Conservation (phyloP, 192 early-diverging fungal species). For the Coemansia umbellata region DNA sequence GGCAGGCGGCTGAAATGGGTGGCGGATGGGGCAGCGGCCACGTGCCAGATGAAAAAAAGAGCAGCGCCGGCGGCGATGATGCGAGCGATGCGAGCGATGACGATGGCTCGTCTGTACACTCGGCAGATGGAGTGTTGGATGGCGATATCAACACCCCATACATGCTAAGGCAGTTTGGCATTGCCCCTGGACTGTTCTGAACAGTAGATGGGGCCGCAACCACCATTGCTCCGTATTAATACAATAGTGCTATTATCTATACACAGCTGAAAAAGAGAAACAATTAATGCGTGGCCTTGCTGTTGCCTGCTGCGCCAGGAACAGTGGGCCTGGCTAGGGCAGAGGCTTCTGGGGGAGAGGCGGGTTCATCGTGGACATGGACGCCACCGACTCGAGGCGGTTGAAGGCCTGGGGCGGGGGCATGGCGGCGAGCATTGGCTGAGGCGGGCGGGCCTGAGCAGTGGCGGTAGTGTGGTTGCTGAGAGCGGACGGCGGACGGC, state of each 20-base stretch:
- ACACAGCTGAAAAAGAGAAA: neutral
- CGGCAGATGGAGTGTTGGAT: neutral
- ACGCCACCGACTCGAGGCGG: slow-evolving; percentile 20
- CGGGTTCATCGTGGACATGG: slow-evolving; percentile 27
- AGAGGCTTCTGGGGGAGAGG: slow-evolving; percentile 42
- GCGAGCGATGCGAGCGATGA: neutral
- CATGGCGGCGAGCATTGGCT: neutral
- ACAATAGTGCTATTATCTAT: too few relatives aligned
- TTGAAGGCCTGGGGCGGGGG: slow-evolving; percentile 2
- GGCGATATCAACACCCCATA: slow-evolving; percentile 19
- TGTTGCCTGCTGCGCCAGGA: too few relatives aligned
- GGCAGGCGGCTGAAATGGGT: slow-evolving; percentile 8
- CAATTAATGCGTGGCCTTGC: too few relatives aligned
- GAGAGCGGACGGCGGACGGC: slow-evolving; percentile 23
- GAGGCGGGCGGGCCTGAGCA: neutral
- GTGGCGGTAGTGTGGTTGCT: slow-evolving; percentile 32
- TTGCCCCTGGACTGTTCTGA: slow-evolving; percentile 35
- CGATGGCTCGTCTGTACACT: neutral
- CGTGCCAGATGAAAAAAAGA: too few relatives aligned
- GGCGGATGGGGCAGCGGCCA: too few relatives aligned
- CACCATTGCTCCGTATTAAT: neutral
- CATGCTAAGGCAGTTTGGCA: slow-evolving; percentile 38
- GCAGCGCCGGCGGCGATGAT: neutral
- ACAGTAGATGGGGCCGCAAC: neutral
- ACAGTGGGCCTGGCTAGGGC: slow-evolving; percentile 1